These are phyloP conservation scores for Hydnum rufescens DNA, from an alignment of 768 basidiomycete species.

Conservation along the genomic window DNA sequence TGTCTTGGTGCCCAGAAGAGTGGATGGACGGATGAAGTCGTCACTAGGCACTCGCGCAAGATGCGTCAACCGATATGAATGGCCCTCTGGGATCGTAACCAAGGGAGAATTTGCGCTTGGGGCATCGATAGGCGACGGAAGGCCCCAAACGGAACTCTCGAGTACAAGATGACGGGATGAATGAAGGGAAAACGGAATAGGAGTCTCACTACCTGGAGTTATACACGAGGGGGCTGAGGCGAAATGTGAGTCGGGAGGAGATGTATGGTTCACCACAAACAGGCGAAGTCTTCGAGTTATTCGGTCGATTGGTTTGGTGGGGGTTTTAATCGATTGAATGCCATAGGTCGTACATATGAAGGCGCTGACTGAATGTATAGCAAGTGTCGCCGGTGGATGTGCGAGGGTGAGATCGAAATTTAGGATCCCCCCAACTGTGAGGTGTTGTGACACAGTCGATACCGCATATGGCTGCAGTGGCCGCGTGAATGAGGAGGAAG, in stretches of 20 bases:
- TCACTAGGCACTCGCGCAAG: slow-evolving; percentile 12
- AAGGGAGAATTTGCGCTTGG: not conserved
- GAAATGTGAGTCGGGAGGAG: not conserved
- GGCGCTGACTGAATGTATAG: not conserved
- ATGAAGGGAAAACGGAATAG: not conserved
- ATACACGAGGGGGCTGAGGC: not conserved
- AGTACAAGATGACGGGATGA: too few species aligned
- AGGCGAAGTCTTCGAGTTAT: not conserved
- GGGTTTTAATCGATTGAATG: not conserved
- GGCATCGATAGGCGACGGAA: not conserved
- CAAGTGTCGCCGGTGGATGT: not conserved
- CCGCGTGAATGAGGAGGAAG: not conserved
- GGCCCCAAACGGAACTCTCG: not conserved
- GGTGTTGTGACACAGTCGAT: slow-evolving; percentile 7
- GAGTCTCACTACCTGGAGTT: not conserved
- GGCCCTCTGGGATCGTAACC: slow-evolving; percentile 1
- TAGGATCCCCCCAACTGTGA: slow-evolving; percentile 8
- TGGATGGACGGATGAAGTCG: slow-evolving; percentile 11
- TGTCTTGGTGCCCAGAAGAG: slow-evolving; percentile 8
- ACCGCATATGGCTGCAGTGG: slow-evolving; percentile 8
- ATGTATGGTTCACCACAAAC: not conserved
- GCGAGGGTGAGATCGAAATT: not conserved
- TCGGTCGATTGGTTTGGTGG: not conserved
- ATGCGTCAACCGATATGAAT: slow-evolving; percentile 9
- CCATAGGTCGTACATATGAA: not conserved